phyloP scores from a whole-genome alignment of 2,329 filamentous ascomycete genomes.

The Clathrospora elynae region DNA sequence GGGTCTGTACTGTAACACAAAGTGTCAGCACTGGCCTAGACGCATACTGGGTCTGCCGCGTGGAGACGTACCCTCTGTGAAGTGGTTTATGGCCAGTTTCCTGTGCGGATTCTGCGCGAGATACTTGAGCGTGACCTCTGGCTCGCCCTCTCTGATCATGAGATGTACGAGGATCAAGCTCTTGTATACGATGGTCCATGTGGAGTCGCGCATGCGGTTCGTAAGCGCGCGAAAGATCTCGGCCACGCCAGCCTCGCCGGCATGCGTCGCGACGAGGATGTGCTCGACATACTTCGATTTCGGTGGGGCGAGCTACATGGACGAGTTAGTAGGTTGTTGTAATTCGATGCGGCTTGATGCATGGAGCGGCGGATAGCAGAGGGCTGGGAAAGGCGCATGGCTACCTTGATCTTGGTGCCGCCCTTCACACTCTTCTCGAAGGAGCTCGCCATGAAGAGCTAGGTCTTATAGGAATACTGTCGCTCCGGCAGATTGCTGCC shows the following conservation, averaged over 20 bases:
- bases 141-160: slow-evolving; percentile 95
- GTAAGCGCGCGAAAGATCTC: slow-evolving; percentile 95
- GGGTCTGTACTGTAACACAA: slow-evolving; percentile 78
- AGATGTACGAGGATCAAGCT: slow-evolving; percentile 92
- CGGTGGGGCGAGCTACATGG: slow-evolving; percentile 78
- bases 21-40: slow-evolving; percentile 47
- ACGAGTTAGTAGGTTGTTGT: slow-evolving; percentile 26
- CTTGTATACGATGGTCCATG: slow-evolving; percentile 99
- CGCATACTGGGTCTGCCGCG: no score
- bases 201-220: slow-evolving; percentile 86
- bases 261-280: slow-evolving; percentile 92
- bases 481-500: slow-evolving; percentile 18
- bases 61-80: slow-evolving; percentile 77
- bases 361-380: slow-evolving; percentile 1
- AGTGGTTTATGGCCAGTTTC: slow-evolving; percentile 83
- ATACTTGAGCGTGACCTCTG: slow-evolving; percentile 84
- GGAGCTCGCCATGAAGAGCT: slow-evolving; percentile 71
- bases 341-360: no score
- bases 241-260: slow-evolving; percentile 89
- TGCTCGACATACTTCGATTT: slow-evolving; percentile 99
- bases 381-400: slow-evolving; percentile 13
- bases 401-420: slow-evolving; percentile 94
- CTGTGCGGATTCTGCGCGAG: slow-evolving; percentile 77
- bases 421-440: slow-evolving; percentile 99
- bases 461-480: slow-evolving; percentile 19